These are phyloP conservation scores for Amylocystis lapponica DNA, from an alignment of 768 basidiomycete genomes.

Conservation along the genomic window DNA sequence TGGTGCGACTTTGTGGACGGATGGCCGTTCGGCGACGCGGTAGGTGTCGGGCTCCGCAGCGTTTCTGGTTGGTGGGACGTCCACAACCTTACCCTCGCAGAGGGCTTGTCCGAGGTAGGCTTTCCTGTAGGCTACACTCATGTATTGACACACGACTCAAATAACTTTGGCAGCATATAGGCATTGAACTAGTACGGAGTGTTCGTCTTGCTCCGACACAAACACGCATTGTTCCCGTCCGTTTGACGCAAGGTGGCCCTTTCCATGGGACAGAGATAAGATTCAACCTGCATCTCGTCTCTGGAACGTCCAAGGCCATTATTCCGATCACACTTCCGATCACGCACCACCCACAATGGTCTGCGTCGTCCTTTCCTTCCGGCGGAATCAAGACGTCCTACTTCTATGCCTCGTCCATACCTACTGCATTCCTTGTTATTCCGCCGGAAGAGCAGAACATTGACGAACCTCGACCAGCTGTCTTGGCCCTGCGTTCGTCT, in stretches of 20 bases:
- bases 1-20: conserved; percentile 70
- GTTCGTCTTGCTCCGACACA: conserved; percentile 55
- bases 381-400: conserved; percentile 47
- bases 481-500: conserved; percentile 59
- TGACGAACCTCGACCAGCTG: conserved; percentile 36
- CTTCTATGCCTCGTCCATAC: conserved; percentile 47
- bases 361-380: conserved; percentile 24
- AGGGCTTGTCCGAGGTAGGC: too few relatives aligned
- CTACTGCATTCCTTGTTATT: conserved; percentile 51
- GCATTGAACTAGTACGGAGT: conserved; percentile 15
- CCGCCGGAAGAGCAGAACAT: conserved; percentile 41
- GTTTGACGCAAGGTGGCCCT: conserved; percentile 35
- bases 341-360: conserved; percentile 40
- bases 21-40: conserved; percentile 62
- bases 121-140: too few relatives aligned
- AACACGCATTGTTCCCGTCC: conserved; percentile 52
- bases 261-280: conserved; percentile 33
- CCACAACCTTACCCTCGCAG: conserved; percentile 17
- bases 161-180: too few relatives aligned
- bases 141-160: too few relatives aligned
- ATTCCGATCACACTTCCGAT: conserved; percentile 39
- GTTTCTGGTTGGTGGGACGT: conserved; percentile 53
- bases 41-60: conserved; percentile 61
- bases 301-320: conserved; percentile 9
- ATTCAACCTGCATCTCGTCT: conserved; percentile 32